Evolutionary conservation across 371 early-diverging fungal genomes (phyloP), one percentile per base, ranked within the genome.

Genomic region (Rhizopus microsporus): DNA sequence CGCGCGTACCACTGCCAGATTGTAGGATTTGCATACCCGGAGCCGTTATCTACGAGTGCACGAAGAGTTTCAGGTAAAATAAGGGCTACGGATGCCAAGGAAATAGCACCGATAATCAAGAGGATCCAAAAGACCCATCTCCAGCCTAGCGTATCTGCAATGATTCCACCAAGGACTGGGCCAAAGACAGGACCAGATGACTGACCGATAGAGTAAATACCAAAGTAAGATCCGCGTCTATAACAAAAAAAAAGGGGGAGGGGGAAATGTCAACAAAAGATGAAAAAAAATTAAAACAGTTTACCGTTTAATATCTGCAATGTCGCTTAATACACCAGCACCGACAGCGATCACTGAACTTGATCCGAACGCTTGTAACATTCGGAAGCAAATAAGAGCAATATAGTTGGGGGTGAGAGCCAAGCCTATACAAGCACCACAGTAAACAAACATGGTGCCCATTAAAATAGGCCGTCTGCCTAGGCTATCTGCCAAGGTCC

Each of bases 401-500:
- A 71, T 53, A 45, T 80, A 71, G 30, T 61, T 78, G 9, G 55
- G 63, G 6, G 86, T 65, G 39, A 82, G 52, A 9, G 85, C 83
- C 4, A 80, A 70, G 15, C 85, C 83, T n/a, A 87, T 56, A 49
- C 84, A 83, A 1, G 85, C 82, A 16, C 72, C 69, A 5, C 70
- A 68, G 56, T 76, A 88, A 5, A 87, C 67, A 12, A 82, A 35
- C 65, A 87, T 69, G 0, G 88, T 84, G 1, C 56, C n/a, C 5
- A 83, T 63, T 38, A 83, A 85, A 7, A 88, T 81, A 2, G 81
- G 81, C 29, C 84, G 74, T 34, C 89, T 74, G 2, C 89, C 88
- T 39, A 66, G 70, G 13, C 61, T 63, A 59, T 88, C 89, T 0
- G 88, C 77, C 7, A 87, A 59, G 5, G 82, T 74, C 9, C 84